Percentiles rank a stretch among this genome's conserved stretches.
Conservation (phyloP, 2,329 filamentous ascomycete species). For the Fusarium sp. region DNA sequence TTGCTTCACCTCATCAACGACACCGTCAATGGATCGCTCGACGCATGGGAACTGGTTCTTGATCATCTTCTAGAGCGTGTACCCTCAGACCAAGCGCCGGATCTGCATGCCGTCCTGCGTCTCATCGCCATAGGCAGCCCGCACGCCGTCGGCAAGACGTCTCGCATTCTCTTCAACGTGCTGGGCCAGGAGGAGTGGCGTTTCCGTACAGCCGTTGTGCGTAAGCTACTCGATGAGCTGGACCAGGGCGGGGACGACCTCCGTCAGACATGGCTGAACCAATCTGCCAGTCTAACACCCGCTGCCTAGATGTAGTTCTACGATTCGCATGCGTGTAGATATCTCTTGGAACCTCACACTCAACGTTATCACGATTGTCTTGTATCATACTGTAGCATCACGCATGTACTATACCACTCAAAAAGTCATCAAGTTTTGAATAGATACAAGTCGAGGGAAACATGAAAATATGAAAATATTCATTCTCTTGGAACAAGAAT, state of each 20-base stretch:
- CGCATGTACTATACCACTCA: background rate
- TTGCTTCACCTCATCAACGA: conserved; percentile 42
- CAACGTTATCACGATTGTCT: background rate
- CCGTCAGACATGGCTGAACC: conserved; percentile 26
- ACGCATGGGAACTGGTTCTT: conserved; percentile 22
- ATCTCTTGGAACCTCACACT: background rate
- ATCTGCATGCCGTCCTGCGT: conserved; percentile 47
- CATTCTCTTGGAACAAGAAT: background rate
- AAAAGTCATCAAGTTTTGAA: background rate
- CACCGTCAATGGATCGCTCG: conserved; percentile 26
- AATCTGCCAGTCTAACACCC: conserved; percentile 1
- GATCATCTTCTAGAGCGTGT: conserved; percentile 31
- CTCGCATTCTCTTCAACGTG: conserved; percentile 47
- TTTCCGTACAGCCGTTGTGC: conserved; percentile 41
- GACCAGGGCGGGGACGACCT: conserved; percentile 25
- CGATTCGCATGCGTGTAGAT: background rate
- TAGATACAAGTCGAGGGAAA: background rate
- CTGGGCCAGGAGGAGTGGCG: conserved; percentile 52
- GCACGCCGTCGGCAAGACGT: conserved; percentile 46
- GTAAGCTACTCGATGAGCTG: conserved; percentile 33
- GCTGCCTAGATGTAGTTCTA: background rate
- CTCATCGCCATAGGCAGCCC: conserved; percentile 48
- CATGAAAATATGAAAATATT: background rate
- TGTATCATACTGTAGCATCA: conserved; percentile 30
- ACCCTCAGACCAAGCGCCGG: conserved; percentile 27